Evolutionary conservation across 2,329 filamentous ascomycete genomes (phyloP).

Genomic region (Epichloe elymi): DNA sequence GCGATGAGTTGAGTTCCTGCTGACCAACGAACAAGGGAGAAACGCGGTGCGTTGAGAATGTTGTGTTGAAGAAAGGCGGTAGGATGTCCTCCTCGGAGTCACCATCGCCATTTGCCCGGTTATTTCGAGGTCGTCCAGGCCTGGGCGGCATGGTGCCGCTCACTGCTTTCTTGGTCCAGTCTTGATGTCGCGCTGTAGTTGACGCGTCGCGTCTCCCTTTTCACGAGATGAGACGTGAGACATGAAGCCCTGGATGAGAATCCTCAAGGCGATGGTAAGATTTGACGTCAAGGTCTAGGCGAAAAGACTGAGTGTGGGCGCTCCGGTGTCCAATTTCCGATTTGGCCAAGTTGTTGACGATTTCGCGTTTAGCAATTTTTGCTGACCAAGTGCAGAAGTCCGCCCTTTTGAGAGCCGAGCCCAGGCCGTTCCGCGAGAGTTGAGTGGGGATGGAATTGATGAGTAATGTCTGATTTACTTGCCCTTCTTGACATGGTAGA

Average conservation of each 20-base stretch:
- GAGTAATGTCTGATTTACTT: not conserved
- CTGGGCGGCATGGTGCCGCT: slow-evolving; percentile 3
- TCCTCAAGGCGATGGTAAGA: not conserved
- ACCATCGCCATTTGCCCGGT: slow-evolving; percentile 8
- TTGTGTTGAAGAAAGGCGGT: slow-evolving; percentile 42
- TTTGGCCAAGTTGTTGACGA: not conserved
- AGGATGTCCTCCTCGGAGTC: slow-evolving; percentile 14
- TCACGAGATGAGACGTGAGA: not conserved
- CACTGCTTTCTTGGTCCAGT: not conserved
- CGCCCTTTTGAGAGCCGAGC: not conserved
- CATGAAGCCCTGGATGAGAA: not conserved
- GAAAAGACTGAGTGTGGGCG: no score
- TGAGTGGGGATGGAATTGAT: no score
- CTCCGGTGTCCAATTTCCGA: no score
- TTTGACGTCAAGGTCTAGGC: no score
- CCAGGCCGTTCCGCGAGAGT: not conserved
- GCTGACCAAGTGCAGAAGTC: no score
- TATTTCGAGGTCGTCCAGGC: slow-evolving; percentile 1
- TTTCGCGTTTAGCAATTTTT: not conserved
- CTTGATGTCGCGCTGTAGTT: not conserved
- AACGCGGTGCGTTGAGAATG: slow-evolving; percentile 42
- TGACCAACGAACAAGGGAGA: slow-evolving; percentile 39
- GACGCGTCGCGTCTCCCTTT: slow-evolving; percentile 1
- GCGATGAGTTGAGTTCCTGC: slow-evolving; percentile 22
- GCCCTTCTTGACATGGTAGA: not conserved